Evolutionary conservation across 1,284 basidiomycete genomes (phyloP).

Genomic region (Trametes pubescens): DNA sequence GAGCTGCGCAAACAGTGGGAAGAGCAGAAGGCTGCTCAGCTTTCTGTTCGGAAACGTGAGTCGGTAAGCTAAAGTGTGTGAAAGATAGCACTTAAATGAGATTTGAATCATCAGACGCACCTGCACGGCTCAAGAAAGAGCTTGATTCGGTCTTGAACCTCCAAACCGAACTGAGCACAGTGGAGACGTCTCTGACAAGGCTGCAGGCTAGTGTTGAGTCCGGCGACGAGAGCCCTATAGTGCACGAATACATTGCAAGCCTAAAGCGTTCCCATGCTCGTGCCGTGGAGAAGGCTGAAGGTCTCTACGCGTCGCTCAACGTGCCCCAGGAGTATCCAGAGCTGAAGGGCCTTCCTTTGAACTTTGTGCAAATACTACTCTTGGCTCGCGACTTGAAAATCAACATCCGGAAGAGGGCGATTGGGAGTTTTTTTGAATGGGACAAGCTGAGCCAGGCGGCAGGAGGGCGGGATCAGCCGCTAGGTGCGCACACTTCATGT

Average conservation of each 20-base stretch:
- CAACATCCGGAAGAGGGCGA: constrained; percentile 46
- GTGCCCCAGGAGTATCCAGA: constrained; percentile 44
- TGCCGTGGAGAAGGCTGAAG: constrained; percentile 33
- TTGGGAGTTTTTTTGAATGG: constrained; percentile 50
- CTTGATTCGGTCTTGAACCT: constrained; percentile 46
- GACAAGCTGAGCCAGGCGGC: constrained; percentile 47
- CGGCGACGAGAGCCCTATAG: constrained; percentile 21
- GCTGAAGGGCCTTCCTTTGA: constrained; percentile 38
- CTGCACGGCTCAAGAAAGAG: constrained; percentile 45
- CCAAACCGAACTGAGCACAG: constrained; percentile 43
- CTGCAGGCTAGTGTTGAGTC: constrained; percentile 27
- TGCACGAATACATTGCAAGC: neutral
- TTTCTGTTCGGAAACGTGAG: constrained; percentile 44
- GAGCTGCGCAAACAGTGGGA: constrained; percentile 44
- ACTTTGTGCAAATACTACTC: constrained; percentile 45
- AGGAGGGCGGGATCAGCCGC: constrained; percentile 41
- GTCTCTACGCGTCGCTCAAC: constrained; percentile 47
- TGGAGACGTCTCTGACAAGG: constrained; percentile 36
- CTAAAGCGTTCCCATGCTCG: constrained; percentile 13
- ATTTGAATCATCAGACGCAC: constrained; percentile 42
- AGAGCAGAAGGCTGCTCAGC: constrained; percentile 40
- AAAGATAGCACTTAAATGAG: neutral
- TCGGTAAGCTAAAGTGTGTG: neutral
- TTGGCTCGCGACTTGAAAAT: constrained; percentile 48
- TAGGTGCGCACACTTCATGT: constrained; percentile 38